Evolutionary conservation across 2,329 filamentous ascomycete species (phyloP).

Genomic region (Xylariales sp.): DNA sequence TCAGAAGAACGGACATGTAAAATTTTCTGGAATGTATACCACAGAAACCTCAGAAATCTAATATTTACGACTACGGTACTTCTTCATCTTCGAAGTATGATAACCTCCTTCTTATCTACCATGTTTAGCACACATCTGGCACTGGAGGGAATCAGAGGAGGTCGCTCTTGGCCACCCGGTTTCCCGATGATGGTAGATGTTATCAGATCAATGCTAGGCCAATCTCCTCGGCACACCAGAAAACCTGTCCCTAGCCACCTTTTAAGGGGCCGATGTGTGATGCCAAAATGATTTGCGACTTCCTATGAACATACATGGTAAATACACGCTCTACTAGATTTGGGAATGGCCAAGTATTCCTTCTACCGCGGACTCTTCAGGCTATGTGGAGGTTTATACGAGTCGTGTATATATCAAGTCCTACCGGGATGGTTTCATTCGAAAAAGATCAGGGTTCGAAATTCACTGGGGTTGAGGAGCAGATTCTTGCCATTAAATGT

Average conservation of each 20-base stretch:
- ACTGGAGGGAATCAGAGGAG: conserved; percentile 3
- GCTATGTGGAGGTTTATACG: conserved; percentile 2
- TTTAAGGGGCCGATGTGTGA: conserved; percentile 6
- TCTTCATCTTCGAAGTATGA: conserved; percentile 4
- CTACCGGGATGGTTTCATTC: not conserved
- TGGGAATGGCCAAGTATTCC: conserved; percentile 5
- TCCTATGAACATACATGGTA: not conserved
- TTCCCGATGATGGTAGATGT: not conserved
- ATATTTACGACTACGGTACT: conserved; percentile 1
- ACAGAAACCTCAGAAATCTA: not conserved
- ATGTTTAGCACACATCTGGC: not conserved
- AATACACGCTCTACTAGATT: conserved; percentile 4
- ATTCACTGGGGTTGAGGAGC: too few relatives aligned
- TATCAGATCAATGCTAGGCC: conserved; percentile 1
- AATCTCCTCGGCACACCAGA: conserved; percentile 4
- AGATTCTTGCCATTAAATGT: too few relatives aligned
- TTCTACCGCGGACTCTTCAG: not conserved
- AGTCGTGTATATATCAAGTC: conserved; percentile 1
- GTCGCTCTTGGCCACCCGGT: not conserved
- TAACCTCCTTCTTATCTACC: conserved; percentile 2
- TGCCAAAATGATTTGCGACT: conserved; percentile 7
- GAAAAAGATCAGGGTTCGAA: conserved; percentile 1
- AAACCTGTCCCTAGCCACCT: not conserved
- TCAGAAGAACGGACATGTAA: conserved; percentile 3
- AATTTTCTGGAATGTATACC: conserved; percentile 2